Base-by-base conservation (phyloP, 768 basidiomycete genomes). In the Russula abietina region DNA sequence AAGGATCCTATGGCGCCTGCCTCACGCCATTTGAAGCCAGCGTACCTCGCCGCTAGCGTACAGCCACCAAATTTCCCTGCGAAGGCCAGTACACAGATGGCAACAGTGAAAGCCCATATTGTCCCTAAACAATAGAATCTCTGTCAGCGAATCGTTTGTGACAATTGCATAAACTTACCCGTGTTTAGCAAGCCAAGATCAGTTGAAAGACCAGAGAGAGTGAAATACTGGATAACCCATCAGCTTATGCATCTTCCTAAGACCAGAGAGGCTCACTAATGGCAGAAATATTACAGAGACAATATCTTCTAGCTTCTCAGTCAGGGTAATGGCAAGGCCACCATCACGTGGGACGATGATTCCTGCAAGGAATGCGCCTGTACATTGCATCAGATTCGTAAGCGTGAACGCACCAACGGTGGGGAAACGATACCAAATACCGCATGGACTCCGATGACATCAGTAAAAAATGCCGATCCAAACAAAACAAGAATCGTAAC, bases 251-350 rank as follows among this genome's bases (percentile, higher is more conserved):
- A 55, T 43, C 4, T 17, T 43, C 4, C 19, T 24, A 33, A 51
- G 54, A 19, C 8, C 24, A 28, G 56, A 45, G 12, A 28, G 26
- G 73, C 79, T 64, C 70, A 91, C 90, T 55, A 96, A 76, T 4
- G 94, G 94, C 14, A 97, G 75, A 75, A 97, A 95, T 49, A 95
- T 85, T 62, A 95, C 87, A 0, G 90, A 76, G 2, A 95, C 90
- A 82, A 96, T 86, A 74, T 98, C 96, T 75, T 99, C 97, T n/a
- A 98, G 76, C 70, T 96, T 98, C 69, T 96, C 92, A 0, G 91
- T 93, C n/a, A 98, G 76, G 0, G 86, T 79, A 56, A 94, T 91
- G 0, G 89, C 84, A 39, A 99, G 84, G 3, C 89, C 89, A 3
- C 91, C 91, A 69, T 94, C 88, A 32, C 93, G 84, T 2, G 97